Percentiles rank a stretch among this genome's conserved stretches.
These are phyloP conservation scores for Aphanomyces euteiches DNA, from an alignment of 352 stramenopile species.

Conservation along the genomic window DNA sequence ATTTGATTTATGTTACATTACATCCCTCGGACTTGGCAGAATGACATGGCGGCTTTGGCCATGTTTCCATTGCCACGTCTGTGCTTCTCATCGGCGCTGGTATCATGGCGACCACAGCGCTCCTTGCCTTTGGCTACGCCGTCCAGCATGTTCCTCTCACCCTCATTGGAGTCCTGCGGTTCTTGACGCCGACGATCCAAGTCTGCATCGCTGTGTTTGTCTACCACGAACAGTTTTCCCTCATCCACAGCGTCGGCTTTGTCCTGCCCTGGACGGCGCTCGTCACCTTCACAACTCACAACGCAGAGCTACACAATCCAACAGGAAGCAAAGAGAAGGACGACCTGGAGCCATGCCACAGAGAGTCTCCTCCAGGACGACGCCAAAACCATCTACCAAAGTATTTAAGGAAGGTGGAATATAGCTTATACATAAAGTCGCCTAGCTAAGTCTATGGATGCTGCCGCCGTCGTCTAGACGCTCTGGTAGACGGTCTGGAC, in stretches of 20 bases:
- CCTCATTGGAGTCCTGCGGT: constrained; percentile 3
- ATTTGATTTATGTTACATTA: neutral
- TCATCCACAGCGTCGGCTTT: constrained; percentile 7
- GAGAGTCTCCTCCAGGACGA: neutral
- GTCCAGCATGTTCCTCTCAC: constrained; percentile 4
- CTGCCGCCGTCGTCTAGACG: neutral
- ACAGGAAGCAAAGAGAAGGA: neutral
- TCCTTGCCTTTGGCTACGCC: constrained; percentile 5
- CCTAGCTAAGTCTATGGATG: neutral
- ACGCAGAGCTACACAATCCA: constrained; percentile 5
- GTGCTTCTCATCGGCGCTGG: constrained; percentile 2
- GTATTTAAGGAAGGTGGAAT: constrained; percentile 2
- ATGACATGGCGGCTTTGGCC: neutral
- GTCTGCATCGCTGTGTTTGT: constrained; percentile 4
- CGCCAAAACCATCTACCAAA: neutral
- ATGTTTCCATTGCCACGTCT: neutral
- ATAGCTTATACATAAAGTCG: neutral
- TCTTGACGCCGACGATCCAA: constrained; percentile 8
- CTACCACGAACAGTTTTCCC: constrained; percentile 9
- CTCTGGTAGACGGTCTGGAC: neutral
- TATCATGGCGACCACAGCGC: neutral
- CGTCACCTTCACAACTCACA: constrained; percentile 6
- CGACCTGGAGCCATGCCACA: neutral
- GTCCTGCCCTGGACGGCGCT: constrained; percentile 2
- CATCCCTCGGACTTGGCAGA: no score